Conservation (phyloP, 345 rosid genomes). For the Laguncularia racemosa region DNA sequence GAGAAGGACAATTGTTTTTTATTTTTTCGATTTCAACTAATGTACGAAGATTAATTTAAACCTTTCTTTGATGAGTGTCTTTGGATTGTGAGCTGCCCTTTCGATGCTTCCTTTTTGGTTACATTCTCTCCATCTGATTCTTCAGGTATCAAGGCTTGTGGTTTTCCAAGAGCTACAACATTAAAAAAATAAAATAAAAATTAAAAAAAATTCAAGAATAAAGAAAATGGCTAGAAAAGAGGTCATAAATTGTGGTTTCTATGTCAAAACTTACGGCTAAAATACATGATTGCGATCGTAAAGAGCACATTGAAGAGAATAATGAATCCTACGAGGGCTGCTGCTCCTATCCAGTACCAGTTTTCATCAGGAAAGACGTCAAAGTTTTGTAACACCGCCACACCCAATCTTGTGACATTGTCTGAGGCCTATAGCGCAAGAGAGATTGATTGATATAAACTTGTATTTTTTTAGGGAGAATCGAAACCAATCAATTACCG, state of each 20-base stretch:
- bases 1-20: too few species aligned
- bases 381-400: slow-evolving; percentile 37
- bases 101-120: too few species aligned
- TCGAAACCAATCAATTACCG: slow-evolving; percentile 10
- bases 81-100: too few species aligned
- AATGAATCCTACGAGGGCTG: slow-evolving; percentile 44
- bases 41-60: too few species aligned
- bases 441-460: not conserved
- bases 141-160: too few species aligned
- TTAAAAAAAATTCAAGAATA: too few species aligned
- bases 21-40: too few species aligned
- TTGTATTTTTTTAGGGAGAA: not conserved
- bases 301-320: slow-evolving; percentile 68
- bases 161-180: slow-evolving; percentile 9
- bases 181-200: not conserved
- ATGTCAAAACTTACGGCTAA: slow-evolving; percentile 41
- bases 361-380: slow-evolving; percentile 36
- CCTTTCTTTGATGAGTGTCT: too few species aligned
- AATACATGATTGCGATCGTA: slow-evolving; percentile 54
- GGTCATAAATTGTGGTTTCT: too few species aligned
- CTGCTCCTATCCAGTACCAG: slow-evolving; percentile 84
- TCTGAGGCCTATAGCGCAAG: slow-evolving; percentile 44
- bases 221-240: not conserved
- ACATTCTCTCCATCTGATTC: too few species aligned
- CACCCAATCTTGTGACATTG: slow-evolving; percentile 35